Base-by-base conservation (phyloP, 306 rosid genomes). In the Canavalia gladiata region DNA sequence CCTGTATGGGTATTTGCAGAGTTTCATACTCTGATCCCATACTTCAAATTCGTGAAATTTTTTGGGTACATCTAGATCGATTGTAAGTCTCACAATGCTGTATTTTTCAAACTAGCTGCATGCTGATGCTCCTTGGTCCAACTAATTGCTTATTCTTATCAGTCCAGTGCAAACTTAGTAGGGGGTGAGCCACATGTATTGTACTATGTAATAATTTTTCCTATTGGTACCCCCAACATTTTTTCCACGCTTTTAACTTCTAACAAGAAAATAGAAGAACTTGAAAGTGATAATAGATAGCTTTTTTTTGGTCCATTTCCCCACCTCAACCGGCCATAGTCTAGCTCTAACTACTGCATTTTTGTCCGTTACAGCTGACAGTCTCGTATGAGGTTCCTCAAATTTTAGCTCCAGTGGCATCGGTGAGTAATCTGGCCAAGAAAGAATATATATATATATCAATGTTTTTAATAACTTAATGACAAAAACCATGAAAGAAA, bases 351-450 rank as follows among this genome's bases (percentile, higher is more conserved):
- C 83, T 57, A 57, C 37, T 71, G 67, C 72, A 9, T 84, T 66
- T 85, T 54, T 83, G 66, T 56, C 76, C 33, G 2, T 85, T 83
- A 41, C 97, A 96, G 99, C 84, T 96, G 77, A 93, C 97, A 4
- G 98, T 96, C 85, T 92, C 97, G 4, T 96, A 95, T 77, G 99
- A 93, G 87, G 98, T 95, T 63, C 99, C 99, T 63, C 92, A 78
- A 69, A 79, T 95, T 80, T 88, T 95, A 66, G 77, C 84, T 85
- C 98, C 99, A 49, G 99, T 93, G 82, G 98, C 98, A 65, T 90
- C 98, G 29, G 99, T 95, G 87, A 86, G 94, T 68, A 30, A 69
- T 86, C 66, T 79, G 50, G 28, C 83, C 71, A 67, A 28, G 4
- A 28, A 25, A 37, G 50, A 37, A 18, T 18, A 18, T 18, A 18